phyloP scores from a whole-genome alignment of 768 basidiomycete genomes.

The Psilocybe cubensis region DNA sequence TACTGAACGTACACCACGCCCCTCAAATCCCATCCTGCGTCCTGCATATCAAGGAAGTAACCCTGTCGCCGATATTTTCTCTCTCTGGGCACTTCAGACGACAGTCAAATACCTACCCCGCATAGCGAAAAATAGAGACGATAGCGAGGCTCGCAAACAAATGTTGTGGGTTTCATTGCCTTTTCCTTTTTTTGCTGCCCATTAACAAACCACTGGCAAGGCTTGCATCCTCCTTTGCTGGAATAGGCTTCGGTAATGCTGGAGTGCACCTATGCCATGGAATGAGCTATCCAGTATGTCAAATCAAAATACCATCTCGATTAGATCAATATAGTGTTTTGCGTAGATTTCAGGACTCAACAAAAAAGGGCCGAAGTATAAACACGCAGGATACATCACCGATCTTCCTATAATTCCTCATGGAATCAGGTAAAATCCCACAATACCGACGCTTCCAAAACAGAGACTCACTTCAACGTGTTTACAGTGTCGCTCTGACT shows the following conservation, averaged over 20 bases:
- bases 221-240: conserved; percentile 91
- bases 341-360: conserved; percentile 88
- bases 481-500: conserved; percentile 75
- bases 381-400: conserved; percentile 88
- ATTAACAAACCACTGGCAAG: conserved; percentile 36
- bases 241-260: conserved; percentile 94
- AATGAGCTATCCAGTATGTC: conserved; percentile 82
- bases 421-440: conserved; percentile 64
- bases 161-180: conserved; percentile 71
- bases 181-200: neutral
- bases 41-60: conserved; percentile 96
- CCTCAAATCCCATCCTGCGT: conserved; percentile 85
- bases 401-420: conserved; percentile 92
- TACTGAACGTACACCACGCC: conserved; percentile 87
- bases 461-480: neutral
- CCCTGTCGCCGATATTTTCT: conserved; percentile 95
- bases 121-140: conserved; percentile 76
- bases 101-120: conserved; percentile 89
- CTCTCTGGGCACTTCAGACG: conserved; percentile 89
- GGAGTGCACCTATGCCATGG: conserved; percentile 92
- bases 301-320: neutral
- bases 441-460: neutral
- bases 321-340: neutral
- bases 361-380: conserved; percentile 91
- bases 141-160: conserved; percentile 83